These are phyloP conservation scores for Pseudogymnoascus sp. DNA, from an alignment of 2,329 filamentous ascomycete species.

Conservation along the genomic window DNA sequence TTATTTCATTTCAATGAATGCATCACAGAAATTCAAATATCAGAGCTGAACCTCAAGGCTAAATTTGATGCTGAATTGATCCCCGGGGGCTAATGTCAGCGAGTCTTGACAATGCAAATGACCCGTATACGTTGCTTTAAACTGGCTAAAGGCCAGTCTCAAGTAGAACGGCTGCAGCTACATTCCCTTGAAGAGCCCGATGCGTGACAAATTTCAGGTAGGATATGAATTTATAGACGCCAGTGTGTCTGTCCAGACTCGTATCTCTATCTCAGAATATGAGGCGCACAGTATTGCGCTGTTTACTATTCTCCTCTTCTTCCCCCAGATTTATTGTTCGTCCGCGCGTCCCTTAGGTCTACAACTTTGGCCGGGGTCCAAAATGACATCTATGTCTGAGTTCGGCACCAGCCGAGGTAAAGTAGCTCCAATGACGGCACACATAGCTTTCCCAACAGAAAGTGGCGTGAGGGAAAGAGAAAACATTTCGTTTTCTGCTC, in stretches of 20 bases:
- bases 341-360: background rate
- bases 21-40: background rate
- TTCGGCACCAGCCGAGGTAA: background rate
- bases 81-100: background rate
- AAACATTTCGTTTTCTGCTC: conserved; percentile 31
- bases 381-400: background rate
- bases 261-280: background rate
- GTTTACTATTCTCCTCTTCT: background rate
- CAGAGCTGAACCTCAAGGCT: background rate
- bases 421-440: conserved; percentile 3
- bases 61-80: background rate
- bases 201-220: background rate
- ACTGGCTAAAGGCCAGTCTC: background rate
- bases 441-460: background rate
- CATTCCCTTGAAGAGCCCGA: background rate
- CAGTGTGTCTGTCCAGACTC: background rate
- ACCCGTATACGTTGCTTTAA: background rate
- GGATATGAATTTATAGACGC: background rate
- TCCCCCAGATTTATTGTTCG: background rate
- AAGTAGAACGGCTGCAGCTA: background rate
- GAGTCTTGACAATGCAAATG: background rate
- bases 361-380: background rate
- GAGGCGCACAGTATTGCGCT: background rate
- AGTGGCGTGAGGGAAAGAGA: background rate
- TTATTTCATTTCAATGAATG: background rate